A percentile compares a stretch with the other conserved stretches of the same genome.
Conservation (phyloP, 2,329 filamentous ascomycete species). For the Teratosphaeria viscida region DNA sequence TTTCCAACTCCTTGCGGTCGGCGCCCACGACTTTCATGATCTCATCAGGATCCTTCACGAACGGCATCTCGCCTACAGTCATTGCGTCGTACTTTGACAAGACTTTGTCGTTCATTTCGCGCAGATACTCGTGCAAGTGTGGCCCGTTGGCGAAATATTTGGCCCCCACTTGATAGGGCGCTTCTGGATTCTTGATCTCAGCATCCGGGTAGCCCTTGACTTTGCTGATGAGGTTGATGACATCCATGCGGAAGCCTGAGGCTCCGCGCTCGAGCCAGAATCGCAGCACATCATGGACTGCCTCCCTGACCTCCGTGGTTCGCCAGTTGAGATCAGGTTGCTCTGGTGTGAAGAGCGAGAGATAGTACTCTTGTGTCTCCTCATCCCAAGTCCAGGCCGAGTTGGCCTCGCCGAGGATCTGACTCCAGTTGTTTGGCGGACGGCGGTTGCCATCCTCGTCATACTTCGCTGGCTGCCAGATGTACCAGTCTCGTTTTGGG, state of each 20-base stretch:
- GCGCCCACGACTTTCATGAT: conserved; percentile 34
- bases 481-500: conserved; percentile 52
- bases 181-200: conserved; percentile 28
- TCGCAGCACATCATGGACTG: conserved; percentile 36
- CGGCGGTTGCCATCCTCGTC: conserved; percentile 43
- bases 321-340: conserved; percentile 42
- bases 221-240: conserved; percentile 41
- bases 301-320: conserved; percentile 32
- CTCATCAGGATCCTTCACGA: conserved; percentile 34
- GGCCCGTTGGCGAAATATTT: conserved; percentile 48
- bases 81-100: conserved; percentile 48
- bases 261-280: conserved; percentile 40
- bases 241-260: conserved; percentile 39
- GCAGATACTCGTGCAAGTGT: conserved; percentile 47
- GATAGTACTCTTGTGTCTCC: conserved; percentile 36
- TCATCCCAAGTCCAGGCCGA: conserved; percentile 38
- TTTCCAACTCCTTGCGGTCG: conserved; percentile 33
- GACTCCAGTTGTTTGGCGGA: conserved; percentile 47
- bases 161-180: conserved; percentile 37
- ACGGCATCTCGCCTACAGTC: conserved; percentile 53
- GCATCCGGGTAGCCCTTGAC: conserved; percentile 34
- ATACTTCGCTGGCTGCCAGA: conserved; percentile 51
- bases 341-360: conserved; percentile 36
- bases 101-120: conserved; percentile 42
- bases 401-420: conserved; percentile 29